Conservation (phyloP, 306 rosid genomes). For the Quercus agrifolia region DNA sequence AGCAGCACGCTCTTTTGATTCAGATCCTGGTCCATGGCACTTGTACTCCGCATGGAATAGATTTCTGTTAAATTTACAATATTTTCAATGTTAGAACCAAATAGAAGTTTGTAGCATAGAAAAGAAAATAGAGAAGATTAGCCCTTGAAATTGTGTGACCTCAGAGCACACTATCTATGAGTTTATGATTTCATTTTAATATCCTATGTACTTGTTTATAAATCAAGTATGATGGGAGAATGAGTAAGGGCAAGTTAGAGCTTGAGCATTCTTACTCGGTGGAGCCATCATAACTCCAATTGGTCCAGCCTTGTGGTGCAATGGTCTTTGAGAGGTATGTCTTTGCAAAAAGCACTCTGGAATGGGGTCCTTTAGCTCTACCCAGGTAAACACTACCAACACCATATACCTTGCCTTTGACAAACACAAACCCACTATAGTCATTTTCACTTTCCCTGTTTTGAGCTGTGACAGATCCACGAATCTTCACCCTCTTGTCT, state of each 20-base stretch:
- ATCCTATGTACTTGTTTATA: too few species aligned
- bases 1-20: conserved; percentile 26
- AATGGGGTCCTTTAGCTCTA: conserved; percentile 69
- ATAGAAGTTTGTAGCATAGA: neutral
- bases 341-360: conserved; percentile 57
- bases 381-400: conserved; percentile 66
- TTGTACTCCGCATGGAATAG: conserved; percentile 61
- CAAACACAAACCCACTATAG: conserved; percentile 63
- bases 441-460: conserved; percentile 42
- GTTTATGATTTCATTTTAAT: too few species aligned
- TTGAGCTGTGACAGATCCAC: conserved; percentile 75
- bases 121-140: too few species aligned
- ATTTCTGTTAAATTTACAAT: conserved; percentile 34
- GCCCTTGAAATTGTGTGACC: too few species aligned
- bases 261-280: conserved; percentile 46
- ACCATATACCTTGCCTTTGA: conserved; percentile 66
- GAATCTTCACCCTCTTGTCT: conserved; percentile 56
- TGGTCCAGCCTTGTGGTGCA: conserved; percentile 67
- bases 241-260: neutral
- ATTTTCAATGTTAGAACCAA: neutral
- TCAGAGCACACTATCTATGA: too few species aligned
- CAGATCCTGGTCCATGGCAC: conserved; percentile 65
- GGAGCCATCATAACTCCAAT: conserved; percentile 66
- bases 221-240: neutral
- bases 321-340: conserved; percentile 61